Evolutionary conservation across 345 rosid genomes (phyloP).

Genomic region (Boechera stricta): DNA sequence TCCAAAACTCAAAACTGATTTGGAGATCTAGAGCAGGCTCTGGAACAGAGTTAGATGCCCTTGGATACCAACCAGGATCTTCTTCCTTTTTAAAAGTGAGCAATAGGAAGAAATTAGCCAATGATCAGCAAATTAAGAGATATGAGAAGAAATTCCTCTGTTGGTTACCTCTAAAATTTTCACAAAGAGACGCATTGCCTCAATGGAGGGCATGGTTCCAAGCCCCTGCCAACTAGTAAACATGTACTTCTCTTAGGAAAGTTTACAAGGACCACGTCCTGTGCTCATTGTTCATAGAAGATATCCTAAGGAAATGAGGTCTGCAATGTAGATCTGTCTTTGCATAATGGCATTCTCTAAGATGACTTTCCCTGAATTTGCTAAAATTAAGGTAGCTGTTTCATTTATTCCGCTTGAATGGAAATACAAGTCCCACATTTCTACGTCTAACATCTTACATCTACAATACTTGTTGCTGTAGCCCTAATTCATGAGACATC

Average conservation of each 20-base stretch:
- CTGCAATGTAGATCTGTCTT: neutral
- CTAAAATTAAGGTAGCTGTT: neutral
- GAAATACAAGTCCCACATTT: slow-evolving; percentile 14
- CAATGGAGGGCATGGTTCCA: slow-evolving; percentile 85
- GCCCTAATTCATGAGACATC: neutral
- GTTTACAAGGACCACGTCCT: neutral
- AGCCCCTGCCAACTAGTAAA: slow-evolving; percentile 94
- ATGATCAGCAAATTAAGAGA: slow-evolving; percentile 11
- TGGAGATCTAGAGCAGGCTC: slow-evolving; percentile 65
- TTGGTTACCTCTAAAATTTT: slow-evolving; percentile 83
- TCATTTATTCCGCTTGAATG: neutral
- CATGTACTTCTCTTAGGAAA: slow-evolving; percentile 31
- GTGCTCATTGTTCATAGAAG: slow-evolving; percentile 1
- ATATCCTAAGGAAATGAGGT: slow-evolving; percentile 4
- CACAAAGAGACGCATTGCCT: slow-evolving; percentile 98
- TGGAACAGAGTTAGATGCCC: slow-evolving; percentile 58
- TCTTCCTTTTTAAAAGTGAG: slow-evolving; percentile 63
- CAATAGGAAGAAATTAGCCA: slow-evolving; percentile 9
- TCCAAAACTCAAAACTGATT: slow-evolving; percentile 65
- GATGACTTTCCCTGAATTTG: neutral
- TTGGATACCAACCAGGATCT: slow-evolving; percentile 89
- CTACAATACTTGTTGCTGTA: neutral
- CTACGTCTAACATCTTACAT: neutral
- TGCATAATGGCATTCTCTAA: slow-evolving; percentile 2
- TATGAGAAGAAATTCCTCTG: neutral